These are phyloP conservation scores for Rhizophagus clarus DNA, from an alignment of 192 early-diverging fungal genomes.

Conservation along the genomic window DNA sequence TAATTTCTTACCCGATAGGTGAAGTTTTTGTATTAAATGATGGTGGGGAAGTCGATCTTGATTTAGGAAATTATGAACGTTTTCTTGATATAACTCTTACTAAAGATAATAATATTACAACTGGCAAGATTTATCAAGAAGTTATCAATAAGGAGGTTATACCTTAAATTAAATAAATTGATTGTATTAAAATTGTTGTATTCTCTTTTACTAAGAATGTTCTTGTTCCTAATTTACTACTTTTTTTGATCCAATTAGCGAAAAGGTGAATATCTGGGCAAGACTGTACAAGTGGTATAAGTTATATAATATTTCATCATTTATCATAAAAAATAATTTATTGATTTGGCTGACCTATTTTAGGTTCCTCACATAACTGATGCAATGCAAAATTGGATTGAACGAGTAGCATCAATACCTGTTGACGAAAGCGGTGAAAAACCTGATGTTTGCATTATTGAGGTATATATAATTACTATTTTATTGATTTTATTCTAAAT, in stretches of 20 bases:
- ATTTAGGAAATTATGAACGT: slow-evolving; percentile 99
- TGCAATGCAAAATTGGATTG: slow-evolving; percentile 97
- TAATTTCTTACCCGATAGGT: slow-evolving; percentile 48
- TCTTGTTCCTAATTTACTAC: not conserved
- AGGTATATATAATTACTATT: slow-evolving; percentile 43
- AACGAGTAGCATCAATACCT: slow-evolving; percentile 88
- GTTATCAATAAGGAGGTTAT: slow-evolving; percentile 85
- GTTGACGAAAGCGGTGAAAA: slow-evolving; percentile 78
- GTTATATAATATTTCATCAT: not conserved
- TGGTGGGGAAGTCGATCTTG: slow-evolving; percentile 98
- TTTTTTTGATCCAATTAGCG: slow-evolving; percentile 48
- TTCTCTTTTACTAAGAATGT: not conserved
- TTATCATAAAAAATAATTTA: slow-evolving; percentile 25
- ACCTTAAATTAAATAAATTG: not conserved
- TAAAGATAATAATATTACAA: slow-evolving; percentile 98
- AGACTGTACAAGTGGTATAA: slow-evolving; percentile 95
- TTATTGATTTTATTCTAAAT: not conserved
- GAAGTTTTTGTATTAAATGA: slow-evolving; percentile 99
- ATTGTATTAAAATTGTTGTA: too few species aligned
- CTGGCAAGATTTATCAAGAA: slow-evolving; percentile 95
- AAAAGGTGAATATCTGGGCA: slow-evolving; percentile 94
- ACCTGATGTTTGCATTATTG: slow-evolving; percentile 98
- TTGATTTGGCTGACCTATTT: slow-evolving; percentile 16
- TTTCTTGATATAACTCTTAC: slow-evolving; percentile 93
- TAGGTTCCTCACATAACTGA: slow-evolving; percentile 94